These are phyloP conservation scores for Penicillium paxilli DNA, from an alignment of 495 filamentous ascomycete genomes.

Conservation along the genomic window DNA sequence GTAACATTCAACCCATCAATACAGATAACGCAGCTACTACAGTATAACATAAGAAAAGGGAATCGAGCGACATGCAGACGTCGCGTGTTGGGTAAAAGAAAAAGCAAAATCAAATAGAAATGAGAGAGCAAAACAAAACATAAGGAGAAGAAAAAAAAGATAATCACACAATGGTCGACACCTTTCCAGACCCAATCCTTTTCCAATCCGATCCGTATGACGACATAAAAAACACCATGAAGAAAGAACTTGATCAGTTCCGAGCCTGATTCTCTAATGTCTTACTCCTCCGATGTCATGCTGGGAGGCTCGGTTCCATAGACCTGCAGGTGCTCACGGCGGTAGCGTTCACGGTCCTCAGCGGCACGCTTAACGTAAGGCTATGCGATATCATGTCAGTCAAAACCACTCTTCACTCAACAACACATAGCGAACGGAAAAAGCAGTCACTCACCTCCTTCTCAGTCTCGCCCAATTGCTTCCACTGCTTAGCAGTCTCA, in stretches of 20 bases:
- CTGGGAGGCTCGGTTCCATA: slow-evolving; percentile 29
- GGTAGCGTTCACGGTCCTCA: slow-evolving; percentile 33
- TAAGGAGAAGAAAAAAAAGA: not conserved
- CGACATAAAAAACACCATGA: slow-evolving; percentile 1
- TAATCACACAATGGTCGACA: not conserved
- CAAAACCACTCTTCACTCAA: not conserved
- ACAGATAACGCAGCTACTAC: slow-evolving; percentile 15
- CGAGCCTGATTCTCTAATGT: not conserved
- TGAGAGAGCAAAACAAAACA: not conserved
- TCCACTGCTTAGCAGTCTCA: slow-evolving; percentile 56
- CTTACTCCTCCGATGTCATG: not conserved
- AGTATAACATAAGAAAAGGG: slow-evolving; percentile 17
- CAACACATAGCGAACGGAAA: not conserved
- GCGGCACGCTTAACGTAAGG: slow-evolving; percentile 18
- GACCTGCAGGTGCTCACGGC: slow-evolving; percentile 30
- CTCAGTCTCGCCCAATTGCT: slow-evolving; percentile 44
- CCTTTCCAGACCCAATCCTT: not conserved
- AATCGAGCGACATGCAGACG: slow-evolving; percentile 10
- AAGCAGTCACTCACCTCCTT: slow-evolving; percentile 51
- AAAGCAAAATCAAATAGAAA: not conserved
- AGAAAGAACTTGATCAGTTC: too few species aligned
- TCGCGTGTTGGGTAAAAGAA: slow-evolving; percentile 4
- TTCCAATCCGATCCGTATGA: not conserved
- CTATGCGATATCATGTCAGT: slow-evolving; percentile 17
- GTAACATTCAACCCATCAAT: not conserved